Evolutionary conservation across 495 filamentous ascomycete genomes (phyloP), one percentile per base, ranked within the genome.

Genomic region (Talaromyces liani): DNA sequence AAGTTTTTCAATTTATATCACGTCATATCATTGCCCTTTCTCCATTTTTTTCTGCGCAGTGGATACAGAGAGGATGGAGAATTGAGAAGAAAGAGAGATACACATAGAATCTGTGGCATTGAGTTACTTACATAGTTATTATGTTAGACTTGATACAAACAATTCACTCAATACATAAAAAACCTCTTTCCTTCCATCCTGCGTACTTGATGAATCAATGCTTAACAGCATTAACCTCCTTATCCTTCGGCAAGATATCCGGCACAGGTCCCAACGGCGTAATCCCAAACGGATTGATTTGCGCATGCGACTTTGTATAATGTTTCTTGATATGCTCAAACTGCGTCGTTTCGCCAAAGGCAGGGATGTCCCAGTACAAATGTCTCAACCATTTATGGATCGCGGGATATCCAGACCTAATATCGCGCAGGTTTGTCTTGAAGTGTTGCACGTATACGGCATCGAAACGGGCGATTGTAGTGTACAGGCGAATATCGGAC

Each of bases 391-490:
- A 91, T 56, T 75, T 77, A 67, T 91, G 87, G 53, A 91, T 75
- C 60, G 78, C 74, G 27, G 88, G 89, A 68, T 86, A 93, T 6
- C 90, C 91, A 24, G 83, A 85, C 3, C 92, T 77, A 63, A 97
- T 95, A 75, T 91, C 91, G 7, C 87, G 81, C 45, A 96, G 73
- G 71, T 97, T 97, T 71, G 89, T 92, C 79, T 96, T 96, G 80
- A 97, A 97, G 73, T 95, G 91, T 80, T 94, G 91, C 4, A 95
- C 91, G 68, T 96, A 96, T 47, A 94, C 90, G 12, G 85, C 80
- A 68, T 96, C 92, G 75, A 96, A 96, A 34, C 92, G 84, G 62
- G 93, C 76, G 56, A 96, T 87, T 5, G 92, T 96, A 3, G 91
- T 90, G 78, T 85, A 94, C 31, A 94, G 79, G 20, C 92, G 77